Percentiles rank a stretch among this genome's conserved stretches.
Evolutionary conservation across 768 basidiomycete species (phyloP).

Genomic region (Auriculariales sp.): DNA sequence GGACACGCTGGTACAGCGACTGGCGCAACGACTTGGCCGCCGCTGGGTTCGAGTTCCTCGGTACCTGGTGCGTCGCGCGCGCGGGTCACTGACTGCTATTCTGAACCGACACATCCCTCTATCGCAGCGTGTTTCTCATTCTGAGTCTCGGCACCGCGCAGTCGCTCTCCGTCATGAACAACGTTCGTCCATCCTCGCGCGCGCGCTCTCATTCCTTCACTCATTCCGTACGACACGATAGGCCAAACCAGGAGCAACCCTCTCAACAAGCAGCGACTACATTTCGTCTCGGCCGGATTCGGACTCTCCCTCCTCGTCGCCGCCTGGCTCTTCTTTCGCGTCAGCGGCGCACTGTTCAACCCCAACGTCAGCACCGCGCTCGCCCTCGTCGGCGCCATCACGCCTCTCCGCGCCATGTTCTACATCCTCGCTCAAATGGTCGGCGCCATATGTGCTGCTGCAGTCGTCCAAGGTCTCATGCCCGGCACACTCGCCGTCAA

Average conservation of each 20-base stretch:
- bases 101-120: too few species aligned
- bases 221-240: not conserved
- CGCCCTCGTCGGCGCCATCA: constrained; percentile 40
- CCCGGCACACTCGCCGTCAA: constrained; percentile 40
- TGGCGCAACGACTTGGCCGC: not conserved
- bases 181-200: too few species aligned
- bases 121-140: not conserved
- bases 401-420: constrained; percentile 40
- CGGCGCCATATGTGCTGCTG: constrained; percentile 46
- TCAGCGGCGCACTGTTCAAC: constrained; percentile 53
- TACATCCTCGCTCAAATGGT: constrained; percentile 40
- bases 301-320: constrained; percentile 47
- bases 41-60: not conserved
- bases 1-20: not conserved
- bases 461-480: constrained; percentile 37
- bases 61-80: not conserved
- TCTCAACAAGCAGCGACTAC: not conserved
- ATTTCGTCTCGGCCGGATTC: not conserved
- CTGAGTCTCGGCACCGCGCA: not conserved
- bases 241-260: not conserved
- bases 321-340: constrained; percentile 53
- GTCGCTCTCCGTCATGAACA: not conserved
- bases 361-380: constrained; percentile 47
- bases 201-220: not conserved
- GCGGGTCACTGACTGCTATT: too few species aligned